A percentile compares a stretch with the other conserved stretches of the same genome.
Conservation (phyloP, 2,329 filamentous ascomycete genomes). For the Alternaria rosae region DNA sequence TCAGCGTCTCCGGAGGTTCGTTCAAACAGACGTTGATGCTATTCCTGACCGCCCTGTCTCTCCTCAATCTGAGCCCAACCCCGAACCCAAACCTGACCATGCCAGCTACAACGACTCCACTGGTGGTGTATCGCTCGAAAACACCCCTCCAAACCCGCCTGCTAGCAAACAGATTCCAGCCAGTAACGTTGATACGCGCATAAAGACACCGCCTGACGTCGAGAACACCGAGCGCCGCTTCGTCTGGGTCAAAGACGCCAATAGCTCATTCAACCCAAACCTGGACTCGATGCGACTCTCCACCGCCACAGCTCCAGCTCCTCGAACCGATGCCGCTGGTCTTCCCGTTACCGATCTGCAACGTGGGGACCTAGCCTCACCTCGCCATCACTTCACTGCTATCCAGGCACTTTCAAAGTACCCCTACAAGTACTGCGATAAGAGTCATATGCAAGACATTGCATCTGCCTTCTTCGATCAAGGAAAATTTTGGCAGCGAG, state of each 20-base stretch:
- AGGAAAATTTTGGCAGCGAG: slow-evolving; percentile 64
- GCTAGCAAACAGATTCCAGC: slow-evolving; percentile 17
- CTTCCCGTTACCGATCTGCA: slow-evolving; percentile 27
- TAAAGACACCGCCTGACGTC: not conserved
- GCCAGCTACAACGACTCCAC: slow-evolving; percentile 20
- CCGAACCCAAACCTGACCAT: not conserved
- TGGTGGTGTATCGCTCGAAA: slow-evolving; percentile 33
- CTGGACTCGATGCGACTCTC: slow-evolving; percentile 14
- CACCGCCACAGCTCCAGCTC: not conserved
- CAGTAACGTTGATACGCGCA: not conserved
- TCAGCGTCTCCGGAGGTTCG: slow-evolving; percentile 29
- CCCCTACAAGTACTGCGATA: slow-evolving; percentile 66
- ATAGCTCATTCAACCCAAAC: slow-evolving; percentile 37
- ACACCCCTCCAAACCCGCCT: not conserved
- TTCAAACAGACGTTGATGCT: slow-evolving; percentile 32
- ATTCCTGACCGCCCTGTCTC: slow-evolving; percentile 30
- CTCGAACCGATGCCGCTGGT: not conserved
- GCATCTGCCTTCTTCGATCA: slow-evolving; percentile 64
- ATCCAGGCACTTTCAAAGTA: slow-evolving; percentile 63
- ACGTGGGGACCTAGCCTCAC: slow-evolving; percentile 43
- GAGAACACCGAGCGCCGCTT: slow-evolving; percentile 29
- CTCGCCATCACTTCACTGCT: slow-evolving; percentile 50
- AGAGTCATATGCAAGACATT: slow-evolving; percentile 55
- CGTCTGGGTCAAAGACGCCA: slow-evolving; percentile 29
- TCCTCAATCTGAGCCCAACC: not conserved